Conservation (phyloP, 129 eudicot species). For the Artemisia annua region DNA sequence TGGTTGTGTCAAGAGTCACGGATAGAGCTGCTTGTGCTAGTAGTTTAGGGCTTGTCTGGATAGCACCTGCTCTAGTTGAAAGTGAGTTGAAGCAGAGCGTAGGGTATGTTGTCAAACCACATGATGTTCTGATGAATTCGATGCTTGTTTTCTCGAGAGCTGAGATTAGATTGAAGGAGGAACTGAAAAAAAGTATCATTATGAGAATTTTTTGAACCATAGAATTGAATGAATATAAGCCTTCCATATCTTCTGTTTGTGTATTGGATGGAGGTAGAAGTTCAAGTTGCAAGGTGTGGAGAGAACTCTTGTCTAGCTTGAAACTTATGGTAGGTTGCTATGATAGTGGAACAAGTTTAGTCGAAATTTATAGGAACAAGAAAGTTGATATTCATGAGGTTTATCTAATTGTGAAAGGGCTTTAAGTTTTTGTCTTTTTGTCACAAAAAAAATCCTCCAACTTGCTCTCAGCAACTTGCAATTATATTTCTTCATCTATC, state of each 20-base stretch:
- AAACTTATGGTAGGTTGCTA: too few relatives aligned
- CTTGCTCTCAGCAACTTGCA: too few relatives aligned
- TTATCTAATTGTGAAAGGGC: not conserved
- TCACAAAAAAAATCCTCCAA: not conserved
- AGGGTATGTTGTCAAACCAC: conserved; percentile 47
- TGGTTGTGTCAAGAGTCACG: conserved; percentile 38
- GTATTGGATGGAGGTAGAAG: not conserved
- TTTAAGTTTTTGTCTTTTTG: too few relatives aligned
- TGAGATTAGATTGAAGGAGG: conserved; percentile 17
- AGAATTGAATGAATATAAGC: not conserved
- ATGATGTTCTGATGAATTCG: conserved; percentile 46
- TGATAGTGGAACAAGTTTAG: too few relatives aligned
- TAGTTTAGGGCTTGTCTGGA: conserved; percentile 40
- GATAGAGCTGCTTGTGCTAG: conserved; percentile 42
- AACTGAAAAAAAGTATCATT: not conserved
- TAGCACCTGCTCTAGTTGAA: conserved; percentile 31
- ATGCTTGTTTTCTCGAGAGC: conserved; percentile 21
- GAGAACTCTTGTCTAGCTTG: too few relatives aligned
- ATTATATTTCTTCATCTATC: too few relatives aligned
- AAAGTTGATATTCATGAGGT: too few relatives aligned
- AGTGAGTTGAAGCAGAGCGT: conserved; percentile 47
- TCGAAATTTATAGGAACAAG: too few relatives aligned
- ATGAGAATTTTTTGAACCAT: not conserved
- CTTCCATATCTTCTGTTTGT: not conserved
- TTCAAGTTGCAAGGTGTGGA: not conserved